phyloP scores from a whole-genome alignment of 345 rosid species.

The Stellera chamaejasme region DNA sequence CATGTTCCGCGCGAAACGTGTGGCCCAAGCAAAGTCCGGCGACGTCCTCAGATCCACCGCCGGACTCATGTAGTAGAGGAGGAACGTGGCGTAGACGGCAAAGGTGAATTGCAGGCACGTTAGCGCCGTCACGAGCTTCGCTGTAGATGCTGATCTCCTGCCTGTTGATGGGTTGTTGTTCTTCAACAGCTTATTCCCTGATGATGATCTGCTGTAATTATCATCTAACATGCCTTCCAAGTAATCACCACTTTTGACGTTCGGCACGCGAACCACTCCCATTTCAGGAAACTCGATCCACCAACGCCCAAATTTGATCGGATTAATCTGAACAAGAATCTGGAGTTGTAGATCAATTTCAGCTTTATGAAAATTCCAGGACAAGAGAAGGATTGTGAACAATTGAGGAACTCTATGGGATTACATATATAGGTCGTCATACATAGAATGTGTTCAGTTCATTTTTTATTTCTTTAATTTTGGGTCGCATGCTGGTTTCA shows the following conservation, averaged over 20 bases:
- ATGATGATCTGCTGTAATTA: slow-evolving; percentile 25
- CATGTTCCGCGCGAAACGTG: slow-evolving; percentile 68
- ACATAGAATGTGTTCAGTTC: too few species aligned
- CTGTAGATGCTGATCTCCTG: slow-evolving; percentile 19
- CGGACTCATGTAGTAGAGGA: slow-evolving; percentile 88
- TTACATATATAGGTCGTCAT: too few species aligned
- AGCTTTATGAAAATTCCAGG: too few species aligned
- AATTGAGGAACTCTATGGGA: too few species aligned
- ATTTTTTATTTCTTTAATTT: too few species aligned
- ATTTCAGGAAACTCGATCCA: slow-evolving; percentile 22
- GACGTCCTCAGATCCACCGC: slow-evolving; percentile 59
- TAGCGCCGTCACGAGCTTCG: slow-evolving; percentile 58
- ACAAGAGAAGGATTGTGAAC: too few species aligned
- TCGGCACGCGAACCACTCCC: slow-evolving; percentile 57
- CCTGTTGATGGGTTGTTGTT: neutral
- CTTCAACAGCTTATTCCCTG: slow-evolving; percentile 35
- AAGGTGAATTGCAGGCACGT: slow-evolving; percentile 81
- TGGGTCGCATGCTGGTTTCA: too few species aligned
- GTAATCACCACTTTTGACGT: slow-evolving; percentile 56
- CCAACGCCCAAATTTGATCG: too few species aligned
- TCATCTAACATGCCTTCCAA: slow-evolving; percentile 67
- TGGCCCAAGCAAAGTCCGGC: slow-evolving; percentile 92
- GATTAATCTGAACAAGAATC: too few species aligned
- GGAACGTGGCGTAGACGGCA: slow-evolving; percentile 84
- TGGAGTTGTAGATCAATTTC: too few species aligned